phyloP scores from a whole-genome alignment of 179 eudicot genomes.

The Spergularia azorica region DNA sequence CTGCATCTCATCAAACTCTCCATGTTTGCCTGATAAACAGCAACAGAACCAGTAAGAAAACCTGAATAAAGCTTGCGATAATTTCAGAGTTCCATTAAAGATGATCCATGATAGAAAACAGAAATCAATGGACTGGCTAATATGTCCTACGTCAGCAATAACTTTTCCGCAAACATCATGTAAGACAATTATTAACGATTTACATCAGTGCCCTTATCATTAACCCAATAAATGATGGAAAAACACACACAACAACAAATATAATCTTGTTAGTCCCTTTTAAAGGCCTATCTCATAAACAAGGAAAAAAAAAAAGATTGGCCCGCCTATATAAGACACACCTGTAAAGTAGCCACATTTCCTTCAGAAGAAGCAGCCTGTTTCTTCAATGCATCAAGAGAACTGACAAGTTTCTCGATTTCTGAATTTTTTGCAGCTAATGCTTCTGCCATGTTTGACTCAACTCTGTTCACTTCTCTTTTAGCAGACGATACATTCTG shows the following conservation, averaged over 20 bases:
- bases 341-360: slow-evolving; percentile 93
- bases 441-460: slow-evolving; percentile 88
- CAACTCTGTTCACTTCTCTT: slow-evolving; percentile 67
- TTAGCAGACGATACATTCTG: slow-evolving; percentile 71
- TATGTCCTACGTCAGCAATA: background rate
- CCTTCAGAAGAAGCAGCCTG: slow-evolving; percentile 97
- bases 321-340: slow-evolving; percentile 16
- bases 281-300: background rate
- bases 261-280: background rate
- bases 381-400: slow-evolving; percentile 83
- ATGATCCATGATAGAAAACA: slow-evolving; percentile 13
- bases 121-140: slow-evolving; percentile 6
- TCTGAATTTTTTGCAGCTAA: slow-evolving; percentile 92
- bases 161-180: background rate
- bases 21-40: slow-evolving; percentile 77
- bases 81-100: slow-evolving; percentile 8
- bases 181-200: background rate
- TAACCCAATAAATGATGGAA: background rate
- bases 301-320: too few relatives aligned
- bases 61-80: background rate
- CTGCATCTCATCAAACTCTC: slow-evolving; percentile 91
- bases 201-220: background rate
- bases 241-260: background rate
- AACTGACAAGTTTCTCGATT: slow-evolving; percentile 80
- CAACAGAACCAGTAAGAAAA: slow-evolving; percentile 12